Conservation (phyloP, 2,329 filamentous ascomycete species). For the Setomelanomma holmii region DNA sequence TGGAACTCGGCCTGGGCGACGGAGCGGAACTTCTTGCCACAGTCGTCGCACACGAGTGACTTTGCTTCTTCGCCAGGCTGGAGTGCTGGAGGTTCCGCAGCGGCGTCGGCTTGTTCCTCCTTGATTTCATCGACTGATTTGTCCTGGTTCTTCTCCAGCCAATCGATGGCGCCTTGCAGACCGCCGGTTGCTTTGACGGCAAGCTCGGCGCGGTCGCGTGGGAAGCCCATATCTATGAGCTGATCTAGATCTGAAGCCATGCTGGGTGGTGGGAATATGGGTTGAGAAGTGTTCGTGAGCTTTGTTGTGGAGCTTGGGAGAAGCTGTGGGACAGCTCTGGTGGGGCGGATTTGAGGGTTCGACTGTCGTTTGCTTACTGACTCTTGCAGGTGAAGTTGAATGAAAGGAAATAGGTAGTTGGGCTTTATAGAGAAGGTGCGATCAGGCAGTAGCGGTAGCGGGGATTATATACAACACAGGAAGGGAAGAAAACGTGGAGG, state of each 20-base stretch:
- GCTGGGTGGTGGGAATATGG: conserved; percentile 18
- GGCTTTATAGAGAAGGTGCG: conserved; percentile 5
- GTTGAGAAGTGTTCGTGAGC: conserved; percentile 8
- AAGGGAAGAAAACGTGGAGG: conserved; percentile 21
- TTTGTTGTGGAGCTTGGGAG: neutral
- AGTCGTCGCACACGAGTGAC: conserved; percentile 93
- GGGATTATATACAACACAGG: conserved; percentile 7
- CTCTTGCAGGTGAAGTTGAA: neutral
- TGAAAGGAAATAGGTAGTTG: conserved; percentile 9
- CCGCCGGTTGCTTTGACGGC: conserved; percentile 85
- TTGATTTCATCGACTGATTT: conserved; percentile 84
- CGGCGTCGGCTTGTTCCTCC: conserved; percentile 47
- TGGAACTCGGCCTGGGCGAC: conserved; percentile 87
- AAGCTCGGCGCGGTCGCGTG: conserved; percentile 79
- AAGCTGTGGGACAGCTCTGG: conserved; percentile 4
- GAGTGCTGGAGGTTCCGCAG: conserved; percentile 66
- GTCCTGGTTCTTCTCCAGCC: conserved; percentile 92
- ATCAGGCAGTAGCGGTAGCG: conserved; percentile 17
- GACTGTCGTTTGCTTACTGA: no score
- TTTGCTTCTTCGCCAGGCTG: conserved; percentile 74
- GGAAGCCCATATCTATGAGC: conserved; percentile 77
- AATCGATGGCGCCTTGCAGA: conserved; percentile 86
- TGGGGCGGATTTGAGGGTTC: no score
- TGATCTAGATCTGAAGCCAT: conserved; percentile 65
- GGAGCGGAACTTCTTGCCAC: conserved; percentile 87